Conservation (phyloP, 768 basidiomycete genomes). For the Lentinus tigrinus region DNA sequence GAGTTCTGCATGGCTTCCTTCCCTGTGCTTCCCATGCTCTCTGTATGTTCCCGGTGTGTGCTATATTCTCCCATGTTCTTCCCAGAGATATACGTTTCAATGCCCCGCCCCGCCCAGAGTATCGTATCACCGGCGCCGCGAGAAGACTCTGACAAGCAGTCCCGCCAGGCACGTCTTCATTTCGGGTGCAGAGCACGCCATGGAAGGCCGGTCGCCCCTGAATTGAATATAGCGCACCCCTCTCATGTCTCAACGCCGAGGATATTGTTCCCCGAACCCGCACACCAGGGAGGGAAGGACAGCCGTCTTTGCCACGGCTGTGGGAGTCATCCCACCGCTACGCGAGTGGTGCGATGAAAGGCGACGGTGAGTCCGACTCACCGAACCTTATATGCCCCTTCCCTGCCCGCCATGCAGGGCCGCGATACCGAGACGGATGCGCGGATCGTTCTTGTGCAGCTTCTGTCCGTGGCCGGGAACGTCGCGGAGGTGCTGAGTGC, state of each 20-base stretch:
- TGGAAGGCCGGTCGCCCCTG: not conserved
- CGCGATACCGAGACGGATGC: too few species aligned
- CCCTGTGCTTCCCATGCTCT: not conserved
- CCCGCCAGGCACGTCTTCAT: not conserved
- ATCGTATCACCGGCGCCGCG: not conserved
- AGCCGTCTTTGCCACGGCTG: constrained; percentile 8
- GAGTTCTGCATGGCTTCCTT: not conserved
- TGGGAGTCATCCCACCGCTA: constrained; percentile 14
- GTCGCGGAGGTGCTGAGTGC: too few species aligned
- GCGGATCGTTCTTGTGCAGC: too few species aligned
- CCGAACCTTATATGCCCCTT: not conserved
- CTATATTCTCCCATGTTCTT: not conserved
- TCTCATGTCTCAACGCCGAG: constrained; percentile 8
- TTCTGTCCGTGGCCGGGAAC: too few species aligned
- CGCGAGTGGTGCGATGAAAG: not conserved
- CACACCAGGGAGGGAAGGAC: not conserved
- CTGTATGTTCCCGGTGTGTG: constrained; percentile 11
- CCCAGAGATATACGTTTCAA: constrained; percentile 7
- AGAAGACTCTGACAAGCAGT: not conserved
- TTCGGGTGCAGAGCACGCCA: too few species aligned
- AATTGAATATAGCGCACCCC: not conserved
- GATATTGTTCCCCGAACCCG: not conserved
- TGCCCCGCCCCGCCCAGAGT: not conserved
- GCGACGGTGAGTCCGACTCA: not conserved
- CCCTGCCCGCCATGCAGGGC: too few species aligned